A percentile compares a stretch with the other conserved stretches of the same genome.
phyloP scores from a whole-genome alignment of 2,329 filamentous ascomycete genomes.

The Sclerotiophoma versabilis region DNA sequence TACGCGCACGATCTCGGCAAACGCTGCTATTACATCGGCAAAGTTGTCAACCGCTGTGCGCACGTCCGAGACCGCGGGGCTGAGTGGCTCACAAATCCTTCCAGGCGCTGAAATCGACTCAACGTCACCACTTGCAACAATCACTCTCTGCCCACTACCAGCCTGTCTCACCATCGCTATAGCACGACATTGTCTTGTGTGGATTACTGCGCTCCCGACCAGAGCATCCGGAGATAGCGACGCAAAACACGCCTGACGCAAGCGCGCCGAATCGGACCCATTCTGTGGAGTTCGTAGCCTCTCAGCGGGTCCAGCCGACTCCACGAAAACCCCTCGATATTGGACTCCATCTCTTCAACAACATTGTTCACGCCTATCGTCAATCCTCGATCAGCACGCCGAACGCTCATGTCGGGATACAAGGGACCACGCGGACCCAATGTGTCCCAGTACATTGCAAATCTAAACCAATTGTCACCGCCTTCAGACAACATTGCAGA shows the following conservation, averaged over 20 bases:
- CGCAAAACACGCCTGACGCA: constrained; percentile 24
- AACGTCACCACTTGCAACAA: constrained; percentile 20
- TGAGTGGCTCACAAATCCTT: constrained; percentile 19
- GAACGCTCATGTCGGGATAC: constrained; percentile 71
- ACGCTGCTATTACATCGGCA: constrained; percentile 11
- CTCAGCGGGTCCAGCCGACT: constrained; percentile 16
- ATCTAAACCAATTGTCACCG: constrained; percentile 75
- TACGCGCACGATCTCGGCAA: constrained; percentile 16
- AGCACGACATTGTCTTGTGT: constrained; percentile 4
- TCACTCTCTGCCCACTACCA: constrained; percentile 6
- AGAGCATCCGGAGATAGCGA: neutral
- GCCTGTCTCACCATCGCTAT: neutral
- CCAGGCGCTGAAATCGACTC: constrained; percentile 12
- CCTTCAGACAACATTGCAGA: constrained; percentile 38
- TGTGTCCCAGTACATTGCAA: constrained; percentile 87
- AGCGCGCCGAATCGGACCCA: constrained; percentile 19
- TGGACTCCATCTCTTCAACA: constrained; percentile 23
- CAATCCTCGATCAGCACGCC: constrained; percentile 10
- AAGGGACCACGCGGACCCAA: constrained; percentile 81
- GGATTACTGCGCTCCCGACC: neutral
- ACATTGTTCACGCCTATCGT: constrained; percentile 14
- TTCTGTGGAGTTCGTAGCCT: constrained; percentile 12
- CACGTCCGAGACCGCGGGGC: constrained; percentile 18
- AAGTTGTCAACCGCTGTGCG: constrained; percentile 5
- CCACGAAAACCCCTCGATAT: constrained; percentile 27